These are phyloP conservation scores for Tillandsia fasciculata DNA, from an alignment of 176 grass and related monocot species.

Conservation along the genomic window DNA sequence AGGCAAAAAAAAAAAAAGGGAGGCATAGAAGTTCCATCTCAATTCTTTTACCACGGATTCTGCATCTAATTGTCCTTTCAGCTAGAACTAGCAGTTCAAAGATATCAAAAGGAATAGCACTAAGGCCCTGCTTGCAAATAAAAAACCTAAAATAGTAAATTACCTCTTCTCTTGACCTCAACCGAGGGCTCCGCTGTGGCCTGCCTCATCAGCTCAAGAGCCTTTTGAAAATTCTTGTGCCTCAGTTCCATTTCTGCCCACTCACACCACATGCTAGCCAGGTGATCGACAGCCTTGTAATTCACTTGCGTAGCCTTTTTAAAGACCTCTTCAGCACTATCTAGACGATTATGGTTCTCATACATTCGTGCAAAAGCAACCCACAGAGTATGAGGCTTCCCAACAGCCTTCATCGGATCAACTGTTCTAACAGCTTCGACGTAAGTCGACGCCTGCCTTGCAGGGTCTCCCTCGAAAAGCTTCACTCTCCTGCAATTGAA, in stretches of 20 bases:
- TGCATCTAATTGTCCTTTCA: no score
- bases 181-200: conserved; percentile 71
- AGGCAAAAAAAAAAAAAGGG: no score
- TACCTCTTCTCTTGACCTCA: conserved; percentile 79
- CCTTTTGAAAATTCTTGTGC: conserved; percentile 52
- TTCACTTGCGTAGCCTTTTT: conserved; percentile 62
- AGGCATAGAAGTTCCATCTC: no score
- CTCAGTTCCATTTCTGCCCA: conserved; percentile 79
- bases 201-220: conserved; percentile 68
- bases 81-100: neutral
- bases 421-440: conserved; percentile 82
- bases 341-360: conserved; percentile 63
- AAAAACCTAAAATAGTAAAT: neutral
- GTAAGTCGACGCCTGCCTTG: conserved; percentile 59
- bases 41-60: no score
- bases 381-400: conserved; percentile 81
- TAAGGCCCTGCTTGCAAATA: neutral
- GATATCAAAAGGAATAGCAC: conserved; percentile 4
- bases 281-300: conserved; percentile 63
- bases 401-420: conserved; percentile 79
- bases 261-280: conserved; percentile 78
- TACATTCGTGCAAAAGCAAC: conserved; percentile 76
- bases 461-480: conserved; percentile 64
- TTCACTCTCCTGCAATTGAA: conserved; percentile 58
- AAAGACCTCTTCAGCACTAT: conserved; percentile 69